A percentile compares a stretch with the other conserved stretches of the same genome.
Evolutionary conservation across 2,329 filamentous ascomycete genomes (phyloP).

Genomic region (Magnaporthiopsis incrustans): DNA sequence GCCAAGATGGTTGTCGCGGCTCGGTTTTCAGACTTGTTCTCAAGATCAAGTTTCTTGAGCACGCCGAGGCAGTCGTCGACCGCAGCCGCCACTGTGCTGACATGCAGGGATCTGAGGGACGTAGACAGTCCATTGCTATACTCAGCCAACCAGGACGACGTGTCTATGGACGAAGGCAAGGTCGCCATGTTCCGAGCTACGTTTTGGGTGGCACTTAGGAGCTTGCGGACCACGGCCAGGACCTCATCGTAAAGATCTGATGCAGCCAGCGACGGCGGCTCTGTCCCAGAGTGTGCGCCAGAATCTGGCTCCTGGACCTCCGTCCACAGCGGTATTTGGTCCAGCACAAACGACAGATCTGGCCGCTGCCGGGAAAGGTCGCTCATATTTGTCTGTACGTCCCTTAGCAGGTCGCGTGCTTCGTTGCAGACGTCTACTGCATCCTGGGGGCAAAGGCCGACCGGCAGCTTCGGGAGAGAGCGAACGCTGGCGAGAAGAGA

Average conservation of each 20-base stretch:
- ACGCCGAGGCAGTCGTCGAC: conserved; percentile 29
- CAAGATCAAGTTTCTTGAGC: conserved; percentile 27
- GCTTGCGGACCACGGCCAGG: conserved; percentile 60
- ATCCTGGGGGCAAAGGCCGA: conserved; percentile 35
- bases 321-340: conserved; percentile 61
- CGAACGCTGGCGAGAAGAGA: conserved; percentile 32
- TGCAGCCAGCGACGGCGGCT: background rate
- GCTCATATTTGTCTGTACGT: conserved; percentile 33
- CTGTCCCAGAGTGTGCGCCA: background rate
- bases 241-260: conserved; percentile 32
- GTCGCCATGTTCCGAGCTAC: conserved; percentile 48
- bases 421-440: conserved; percentile 25
- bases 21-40: conserved; percentile 30
- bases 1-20: conserved; percentile 50
- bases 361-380: conserved; percentile 39
- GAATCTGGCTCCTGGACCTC: conserved; percentile 20
- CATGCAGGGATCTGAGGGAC: conserved; percentile 51
- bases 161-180: conserved; percentile 51
- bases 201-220: conserved; percentile 73
- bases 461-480: conserved; percentile 40
- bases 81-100: conserved; percentile 42
- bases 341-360: conserved; percentile 55
- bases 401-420: conserved; percentile 27
- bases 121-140: conserved; percentile 43
- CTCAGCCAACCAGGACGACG: conserved; percentile 53